Percentiles rank a stretch among this genome's conserved stretches.
Conservation (phyloP, 441 rosid genomes). For the Aleurites moluccanus region DNA sequence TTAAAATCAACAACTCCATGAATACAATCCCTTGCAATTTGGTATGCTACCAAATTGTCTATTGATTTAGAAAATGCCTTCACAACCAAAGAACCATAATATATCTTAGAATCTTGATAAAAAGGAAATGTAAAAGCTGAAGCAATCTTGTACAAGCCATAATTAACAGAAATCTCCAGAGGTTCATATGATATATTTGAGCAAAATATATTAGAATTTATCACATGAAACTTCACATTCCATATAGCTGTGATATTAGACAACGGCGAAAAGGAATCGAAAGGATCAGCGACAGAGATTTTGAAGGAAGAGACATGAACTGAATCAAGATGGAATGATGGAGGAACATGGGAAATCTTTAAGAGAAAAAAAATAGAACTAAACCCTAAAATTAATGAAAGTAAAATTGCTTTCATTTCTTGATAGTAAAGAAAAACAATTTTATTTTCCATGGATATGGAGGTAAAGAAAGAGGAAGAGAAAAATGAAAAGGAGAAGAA, state of each 20-base stretch:
- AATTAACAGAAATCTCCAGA: neutral
- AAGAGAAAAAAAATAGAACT: neutral
- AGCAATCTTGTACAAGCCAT: neutral
- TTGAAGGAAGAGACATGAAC: neutral
- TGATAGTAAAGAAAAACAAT: neutral
- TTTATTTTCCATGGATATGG: neutral
- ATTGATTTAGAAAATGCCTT: neutral
- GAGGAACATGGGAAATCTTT: neutral
- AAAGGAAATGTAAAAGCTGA: neutral
- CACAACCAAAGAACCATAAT: neutral
- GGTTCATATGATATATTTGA: neutral
- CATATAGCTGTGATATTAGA: neutral
- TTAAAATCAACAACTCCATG: neutral
- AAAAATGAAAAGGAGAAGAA: neutral
- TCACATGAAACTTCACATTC: neutral
- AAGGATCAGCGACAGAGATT: no score
- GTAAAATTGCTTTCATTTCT: neutral
- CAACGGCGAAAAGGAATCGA: neutral
- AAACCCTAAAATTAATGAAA: neutral
- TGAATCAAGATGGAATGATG: neutral
- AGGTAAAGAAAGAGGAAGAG: neutral
- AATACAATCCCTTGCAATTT: neutral
- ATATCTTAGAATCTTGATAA: neutral
- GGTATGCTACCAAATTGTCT: neutral
- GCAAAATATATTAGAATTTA: neutral